Conservation (phyloP, 2,329 filamentous ascomycete genomes). For the Aphanocladium album region DNA sequence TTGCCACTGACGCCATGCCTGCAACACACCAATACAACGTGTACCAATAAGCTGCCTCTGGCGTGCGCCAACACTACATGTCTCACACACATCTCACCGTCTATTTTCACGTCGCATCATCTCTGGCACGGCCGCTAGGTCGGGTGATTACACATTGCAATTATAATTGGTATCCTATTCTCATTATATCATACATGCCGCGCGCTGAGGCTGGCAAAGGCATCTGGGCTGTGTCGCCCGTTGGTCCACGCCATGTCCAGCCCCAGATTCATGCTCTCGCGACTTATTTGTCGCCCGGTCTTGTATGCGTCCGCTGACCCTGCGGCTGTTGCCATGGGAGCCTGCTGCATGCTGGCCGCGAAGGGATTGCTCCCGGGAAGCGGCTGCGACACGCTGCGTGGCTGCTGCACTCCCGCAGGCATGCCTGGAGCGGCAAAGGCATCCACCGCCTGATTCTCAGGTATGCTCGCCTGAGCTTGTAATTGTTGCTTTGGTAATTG, state of each 20-base stretch:
- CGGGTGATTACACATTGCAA: slow-evolving; percentile 7
- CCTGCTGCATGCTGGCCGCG: slow-evolving; percentile 28
- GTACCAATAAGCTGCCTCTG: slow-evolving; percentile 5
- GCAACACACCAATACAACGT: not conserved
- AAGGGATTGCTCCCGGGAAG: slow-evolving; percentile 54
- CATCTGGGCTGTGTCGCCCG: slow-evolving; percentile 73
- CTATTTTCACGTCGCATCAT: not conserved
- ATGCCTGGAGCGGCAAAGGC: slow-evolving; percentile 18
- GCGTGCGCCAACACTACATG: not conserved
- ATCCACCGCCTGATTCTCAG: slow-evolving; percentile 24
- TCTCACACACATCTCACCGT: slow-evolving; percentile 7
- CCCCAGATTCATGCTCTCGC: slow-evolving; percentile 66
- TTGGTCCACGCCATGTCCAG: slow-evolving; percentile 61
- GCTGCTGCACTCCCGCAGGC: slow-evolving; percentile 20
- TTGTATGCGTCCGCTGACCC: slow-evolving; percentile 38
- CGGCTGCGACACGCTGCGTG: slow-evolving; percentile 28
- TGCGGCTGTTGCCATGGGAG: slow-evolving; percentile 18
- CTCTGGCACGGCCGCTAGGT: not conserved
- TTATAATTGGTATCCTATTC: slow-evolving; percentile 13
- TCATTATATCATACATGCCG: slow-evolving; percentile 41
- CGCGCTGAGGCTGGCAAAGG: slow-evolving; percentile 70
- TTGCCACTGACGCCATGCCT: slow-evolving; percentile 7
- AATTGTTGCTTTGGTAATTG: slow-evolving; percentile 43
- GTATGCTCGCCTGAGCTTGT: slow-evolving; percentile 24
- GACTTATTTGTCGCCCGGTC: slow-evolving; percentile 40